A percentile compares a stretch with the other conserved stretches of the same genome.
These are phyloP conservation scores for Malania oleifera DNA, from an alignment of 164 flowering plant species.

Conservation along the genomic window DNA sequence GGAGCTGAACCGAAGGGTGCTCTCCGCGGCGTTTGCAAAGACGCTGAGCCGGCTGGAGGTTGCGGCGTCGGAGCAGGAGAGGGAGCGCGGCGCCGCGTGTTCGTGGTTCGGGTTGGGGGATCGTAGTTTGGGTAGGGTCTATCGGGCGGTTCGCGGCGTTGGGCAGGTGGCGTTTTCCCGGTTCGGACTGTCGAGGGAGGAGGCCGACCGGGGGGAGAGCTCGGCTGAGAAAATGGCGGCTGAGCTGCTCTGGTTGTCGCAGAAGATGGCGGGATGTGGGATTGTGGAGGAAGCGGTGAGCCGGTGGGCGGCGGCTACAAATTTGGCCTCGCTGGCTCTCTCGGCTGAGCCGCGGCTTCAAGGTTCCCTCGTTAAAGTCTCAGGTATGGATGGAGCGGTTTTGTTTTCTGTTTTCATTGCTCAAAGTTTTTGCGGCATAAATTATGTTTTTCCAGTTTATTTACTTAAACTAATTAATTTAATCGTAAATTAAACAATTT, in stretches of 20 bases:
- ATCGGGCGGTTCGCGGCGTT: not conserved
- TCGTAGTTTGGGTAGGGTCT: not conserved
- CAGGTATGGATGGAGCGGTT: slow-evolving; percentile 55
- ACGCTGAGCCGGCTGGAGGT: slow-evolving; percentile 49
- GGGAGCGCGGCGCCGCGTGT: slow-evolving; percentile 1
- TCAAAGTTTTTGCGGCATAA: not conserved
- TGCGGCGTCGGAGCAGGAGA: slow-evolving; percentile 21
- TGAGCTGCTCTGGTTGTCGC: slow-evolving; percentile 76
- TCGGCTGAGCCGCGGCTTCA: slow-evolving; percentile 68
- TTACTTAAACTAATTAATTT: no score
- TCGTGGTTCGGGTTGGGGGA: slow-evolving; percentile 8
- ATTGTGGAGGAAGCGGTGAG: slow-evolving; percentile 48
- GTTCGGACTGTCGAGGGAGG: slow-evolving; percentile 22
- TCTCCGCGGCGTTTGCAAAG: slow-evolving; percentile 54
- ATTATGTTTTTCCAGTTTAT: no score
- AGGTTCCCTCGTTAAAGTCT: slow-evolving; percentile 46
- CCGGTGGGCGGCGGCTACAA: slow-evolving; percentile 62
- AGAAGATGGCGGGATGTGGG: slow-evolving; percentile 60
- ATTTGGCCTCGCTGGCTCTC: slow-evolving; percentile 55
- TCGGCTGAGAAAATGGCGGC: slow-evolving; percentile 77
- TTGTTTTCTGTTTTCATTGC: no score
- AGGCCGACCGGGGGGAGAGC: slow-evolving; percentile 9
- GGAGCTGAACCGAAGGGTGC: slow-evolving; percentile 51
- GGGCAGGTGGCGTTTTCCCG: slow-evolving; percentile 12
- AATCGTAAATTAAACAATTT: no score